These are phyloP conservation scores for Chlamydomonas sp. DNA, from an alignment of 139 green algal species.

Conservation along the genomic window DNA sequence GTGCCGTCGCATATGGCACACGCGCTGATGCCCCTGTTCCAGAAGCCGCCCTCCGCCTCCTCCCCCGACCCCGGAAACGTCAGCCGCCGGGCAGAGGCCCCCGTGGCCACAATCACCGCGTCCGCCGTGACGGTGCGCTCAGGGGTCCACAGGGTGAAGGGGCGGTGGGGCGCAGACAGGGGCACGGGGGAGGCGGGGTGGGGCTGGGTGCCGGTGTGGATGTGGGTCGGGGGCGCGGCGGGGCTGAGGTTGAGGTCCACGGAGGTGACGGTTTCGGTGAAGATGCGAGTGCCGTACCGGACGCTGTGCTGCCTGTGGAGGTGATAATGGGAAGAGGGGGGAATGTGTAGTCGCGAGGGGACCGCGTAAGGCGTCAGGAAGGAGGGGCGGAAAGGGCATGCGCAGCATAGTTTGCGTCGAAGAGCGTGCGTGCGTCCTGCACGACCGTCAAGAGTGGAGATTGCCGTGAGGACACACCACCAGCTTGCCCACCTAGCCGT, in stretches of 20 bases:
- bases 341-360: too few species aligned
- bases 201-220: too few species aligned
- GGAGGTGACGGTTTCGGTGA: slow-evolving; percentile 75
- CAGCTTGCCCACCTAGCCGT: too few species aligned
- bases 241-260: slow-evolving; percentile 52
- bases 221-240: slow-evolving; percentile 32
- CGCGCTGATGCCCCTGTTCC: slow-evolving; percentile 78
- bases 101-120: slow-evolving; percentile 75
- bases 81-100: slow-evolving; percentile 32
- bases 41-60: slow-evolving; percentile 55
- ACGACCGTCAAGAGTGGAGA: too few species aligned
- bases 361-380: too few species aligned
- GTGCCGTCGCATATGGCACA: slow-evolving; percentile 85
- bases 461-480: too few species aligned
- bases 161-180: neutral
- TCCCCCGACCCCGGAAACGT: slow-evolving; percentile 50
- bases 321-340: too few species aligned
- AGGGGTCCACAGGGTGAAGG: slow-evolving; percentile 54
- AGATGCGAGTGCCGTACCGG: slow-evolving; percentile 79
- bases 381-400: too few species aligned
- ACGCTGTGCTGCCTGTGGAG: slow-evolving; percentile 62
- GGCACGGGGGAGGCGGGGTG: neutral
- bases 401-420: too few species aligned
- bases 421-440: too few species aligned
- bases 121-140: slow-evolving; percentile 58